Evolutionary conservation across 2,329 filamentous ascomycete species (phyloP).

Genomic region (Fusarium ramigenum): DNA sequence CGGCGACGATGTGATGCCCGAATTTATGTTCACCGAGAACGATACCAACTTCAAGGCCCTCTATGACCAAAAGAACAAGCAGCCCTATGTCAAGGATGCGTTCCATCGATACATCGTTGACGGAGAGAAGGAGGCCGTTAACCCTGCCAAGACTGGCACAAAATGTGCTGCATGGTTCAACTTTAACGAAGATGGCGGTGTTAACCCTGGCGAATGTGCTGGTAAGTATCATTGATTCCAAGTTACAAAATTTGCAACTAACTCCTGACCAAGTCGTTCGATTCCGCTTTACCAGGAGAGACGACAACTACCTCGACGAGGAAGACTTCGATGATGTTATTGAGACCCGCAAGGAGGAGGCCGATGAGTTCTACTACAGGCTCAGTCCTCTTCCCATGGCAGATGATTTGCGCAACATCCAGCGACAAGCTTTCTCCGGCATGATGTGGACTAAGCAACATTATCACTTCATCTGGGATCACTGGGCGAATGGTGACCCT

Average conservation of each 20-base stretch:
- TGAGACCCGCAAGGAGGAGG: slow-evolving; percentile 85
- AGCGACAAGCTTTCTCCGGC: slow-evolving; percentile 90
- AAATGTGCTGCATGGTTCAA: slow-evolving; percentile 92
- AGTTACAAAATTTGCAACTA: slow-evolving; percentile 32
- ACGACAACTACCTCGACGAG: slow-evolving; percentile 85
- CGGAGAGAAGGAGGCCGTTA: slow-evolving; percentile 81
- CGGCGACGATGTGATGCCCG: slow-evolving; percentile 84
- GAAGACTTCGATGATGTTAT: slow-evolving; percentile 92
- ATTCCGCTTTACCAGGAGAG: slow-evolving; percentile 83
- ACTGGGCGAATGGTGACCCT: slow-evolving; percentile 96
- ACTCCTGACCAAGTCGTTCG: slow-evolving; percentile 72
- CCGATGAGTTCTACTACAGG: slow-evolving; percentile 94
- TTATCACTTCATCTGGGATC: slow-evolving; percentile 96
- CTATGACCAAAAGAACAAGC: slow-evolving; percentile 81
- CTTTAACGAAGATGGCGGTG: slow-evolving; percentile 89
- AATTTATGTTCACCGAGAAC: slow-evolving; percentile 93
- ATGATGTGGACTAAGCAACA: slow-evolving; percentile 99
- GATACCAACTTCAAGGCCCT: slow-evolving; percentile 86
- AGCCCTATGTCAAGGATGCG: slow-evolving; percentile 91
- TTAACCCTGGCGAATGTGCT: slow-evolving; percentile 89
- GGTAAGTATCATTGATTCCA: slow-evolving; percentile 64
- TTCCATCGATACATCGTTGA: slow-evolving; percentile 91
- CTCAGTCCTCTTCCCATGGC: slow-evolving; percentile 94
- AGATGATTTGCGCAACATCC: slow-evolving; percentile 93
- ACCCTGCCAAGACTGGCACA: slow-evolving; percentile 81